Base-by-base conservation (phyloP, 1,284 basidiomycete species). In the Irpex sp. region DNA sequence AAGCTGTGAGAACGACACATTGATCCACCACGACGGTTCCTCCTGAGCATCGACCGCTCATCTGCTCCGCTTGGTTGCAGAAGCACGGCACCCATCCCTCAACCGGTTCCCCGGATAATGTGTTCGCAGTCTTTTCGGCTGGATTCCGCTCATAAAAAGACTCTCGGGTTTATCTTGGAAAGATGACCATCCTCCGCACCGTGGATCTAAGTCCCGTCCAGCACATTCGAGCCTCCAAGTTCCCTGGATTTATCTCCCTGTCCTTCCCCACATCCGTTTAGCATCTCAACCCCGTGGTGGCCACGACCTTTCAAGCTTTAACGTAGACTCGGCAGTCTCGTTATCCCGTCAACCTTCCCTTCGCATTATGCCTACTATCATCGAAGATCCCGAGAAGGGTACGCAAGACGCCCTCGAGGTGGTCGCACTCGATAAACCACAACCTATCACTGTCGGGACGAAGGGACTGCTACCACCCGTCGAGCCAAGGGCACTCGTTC, bases 111-210 rank as follows among this genome's bases (percentile, higher is more conserved):
- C 69, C 69, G 70, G 72, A 69, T 64, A 68, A 69, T 71, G 67
- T 66, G 61, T 67, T 71, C 71, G 69, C 71, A 67, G 61, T 37
- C 69, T 69, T 68, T 68, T 72, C 70, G 68, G 73, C 69, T 69
- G 65, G 69, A 72, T 66, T 66, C 67, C 68, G 67, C 68, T 68
- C 66, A 70, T 70, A 67, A 70, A 69, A 71, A 65, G 64, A 43
- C 66, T 68, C 68, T 72, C 73, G 72, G 71, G 59, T 57, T 71
- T 71, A 72, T 69, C 70, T 70, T 70, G 72, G 73, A 67, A 59
- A 60, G 68, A 69, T 66, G 54, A 58, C 65, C 65, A 62, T 69
- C 64, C 65, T 61, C 67, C 63, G 63, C 66, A 56, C 65, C 67
- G 69, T 69, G 60, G 69, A 65, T 70, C 65, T 21, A 67, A 60